A percentile compares a stretch with the other conserved stretches of the same genome.
Conservation (phyloP, 306 rosid species). For the Sindora glabra region DNA sequence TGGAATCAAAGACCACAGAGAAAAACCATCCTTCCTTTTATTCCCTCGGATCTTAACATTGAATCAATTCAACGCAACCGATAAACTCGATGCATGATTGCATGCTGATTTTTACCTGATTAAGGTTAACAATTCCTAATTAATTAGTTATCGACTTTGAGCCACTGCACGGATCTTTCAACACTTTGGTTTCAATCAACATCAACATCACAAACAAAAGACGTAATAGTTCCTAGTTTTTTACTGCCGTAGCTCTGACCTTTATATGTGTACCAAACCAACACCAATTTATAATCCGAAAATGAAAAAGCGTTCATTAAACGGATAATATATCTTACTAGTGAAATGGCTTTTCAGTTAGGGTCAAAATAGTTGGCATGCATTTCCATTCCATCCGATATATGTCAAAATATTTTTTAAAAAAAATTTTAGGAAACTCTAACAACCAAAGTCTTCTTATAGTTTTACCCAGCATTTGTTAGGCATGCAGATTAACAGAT, state of each 20-base stretch:
- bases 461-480: not conserved
- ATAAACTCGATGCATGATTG: not conserved
- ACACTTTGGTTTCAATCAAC: constrained; percentile 36
- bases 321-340: constrained; percentile 7
- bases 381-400: constrained; percentile 20
- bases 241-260: constrained; percentile 15
- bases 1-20: too few species aligned
- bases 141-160: not conserved
- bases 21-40: too few species aligned
- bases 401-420: not conserved
- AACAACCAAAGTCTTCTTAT: too few species aligned
- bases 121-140: too few species aligned
- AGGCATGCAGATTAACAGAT: not conserved
- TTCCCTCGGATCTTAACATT: too few species aligned
- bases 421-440: not conserved
- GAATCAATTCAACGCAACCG: not conserved
- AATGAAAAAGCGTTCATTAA: not conserved
- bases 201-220: constrained; percentile 16
- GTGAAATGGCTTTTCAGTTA: constrained; percentile 1
- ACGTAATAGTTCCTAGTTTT: constrained; percentile 3
- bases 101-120: not conserved
- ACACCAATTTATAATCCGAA: not conserved
- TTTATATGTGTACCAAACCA: constrained; percentile 7
- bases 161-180: constrained; percentile 5
- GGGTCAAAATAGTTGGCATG: constrained; percentile 32